Conservation (phyloP, 306 rosid species). For the Lathyrus aphaca region DNA sequence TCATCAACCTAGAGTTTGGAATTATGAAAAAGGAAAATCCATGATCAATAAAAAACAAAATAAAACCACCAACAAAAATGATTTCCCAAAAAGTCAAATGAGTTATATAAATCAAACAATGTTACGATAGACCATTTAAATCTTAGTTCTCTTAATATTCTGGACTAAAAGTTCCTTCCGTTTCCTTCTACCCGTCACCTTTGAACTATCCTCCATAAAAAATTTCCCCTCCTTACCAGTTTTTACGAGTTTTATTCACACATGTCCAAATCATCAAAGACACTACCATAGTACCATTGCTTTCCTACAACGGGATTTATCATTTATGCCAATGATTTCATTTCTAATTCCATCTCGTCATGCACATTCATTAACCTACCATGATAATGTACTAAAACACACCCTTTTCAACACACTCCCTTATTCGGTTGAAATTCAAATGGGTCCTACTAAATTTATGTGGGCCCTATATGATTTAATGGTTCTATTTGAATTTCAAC, state of each 20-base stretch:
- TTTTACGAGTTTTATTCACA: background rate
- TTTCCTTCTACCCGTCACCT: background rate
- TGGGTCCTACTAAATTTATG: too few species aligned
- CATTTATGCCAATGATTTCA: background rate
- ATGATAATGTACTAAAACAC: too few species aligned
- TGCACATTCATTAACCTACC: background rate
- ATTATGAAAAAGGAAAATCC: background rate
- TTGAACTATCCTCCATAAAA: background rate
- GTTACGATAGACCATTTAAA: background rate
- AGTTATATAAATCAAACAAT: background rate
- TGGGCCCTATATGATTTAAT: too few species aligned
- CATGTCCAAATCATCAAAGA: background rate
- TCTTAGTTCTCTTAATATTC: background rate
- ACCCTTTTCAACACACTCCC: too few species aligned
- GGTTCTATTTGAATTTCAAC: too few species aligned
- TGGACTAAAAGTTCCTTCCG: background rate
- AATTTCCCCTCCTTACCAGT: background rate
- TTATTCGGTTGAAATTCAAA: too few species aligned
- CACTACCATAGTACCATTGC: background rate
- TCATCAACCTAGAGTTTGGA: slow-evolving; percentile 1
- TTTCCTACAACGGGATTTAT: background rate
- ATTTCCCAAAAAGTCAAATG: background rate
- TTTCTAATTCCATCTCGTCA: background rate
- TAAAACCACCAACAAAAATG: slow-evolving; percentile 5
- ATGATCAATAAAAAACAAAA: slow-evolving; percentile 1